A percentile compares a stretch with the other conserved stretches of the same genome.
Conservation (phyloP, 2,329 filamentous ascomycete species). For the Hortaea werneckii region DNA sequence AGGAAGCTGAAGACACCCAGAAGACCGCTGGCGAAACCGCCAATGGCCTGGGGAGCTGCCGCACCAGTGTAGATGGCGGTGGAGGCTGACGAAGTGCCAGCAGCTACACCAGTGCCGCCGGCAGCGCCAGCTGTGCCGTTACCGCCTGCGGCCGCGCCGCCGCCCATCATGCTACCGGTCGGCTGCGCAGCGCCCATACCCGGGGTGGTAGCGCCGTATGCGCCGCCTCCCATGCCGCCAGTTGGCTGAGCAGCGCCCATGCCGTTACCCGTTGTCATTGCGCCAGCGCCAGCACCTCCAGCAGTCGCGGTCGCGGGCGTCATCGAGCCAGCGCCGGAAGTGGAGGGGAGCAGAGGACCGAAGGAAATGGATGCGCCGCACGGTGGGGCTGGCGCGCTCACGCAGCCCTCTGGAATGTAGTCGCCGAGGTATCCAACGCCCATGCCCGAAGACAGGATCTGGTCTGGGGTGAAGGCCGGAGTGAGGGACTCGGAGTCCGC, state of each 20-base stretch:
- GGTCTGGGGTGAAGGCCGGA: slow-evolving; percentile 2
- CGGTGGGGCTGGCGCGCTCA: neutral
- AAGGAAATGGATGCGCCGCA: neutral
- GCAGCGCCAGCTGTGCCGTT: neutral
- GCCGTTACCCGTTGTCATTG: neutral
- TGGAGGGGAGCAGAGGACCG: neutral
- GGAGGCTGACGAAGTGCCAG: neutral
- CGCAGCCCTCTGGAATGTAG: slow-evolving; percentile 1
- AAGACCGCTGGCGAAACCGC: neutral
- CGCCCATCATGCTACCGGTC: neutral
- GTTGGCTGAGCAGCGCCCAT: neutral
- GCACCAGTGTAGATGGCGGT: neutral
- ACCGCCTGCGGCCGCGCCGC: neutral
- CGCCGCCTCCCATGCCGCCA: neutral
- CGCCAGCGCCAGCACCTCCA: neutral
- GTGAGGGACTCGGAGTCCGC: slow-evolving; percentile 1
- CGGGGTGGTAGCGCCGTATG: no score
- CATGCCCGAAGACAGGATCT: neutral
- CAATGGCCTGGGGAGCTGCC: neutral
- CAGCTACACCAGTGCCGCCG: neutral
- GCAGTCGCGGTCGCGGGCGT: neutral
- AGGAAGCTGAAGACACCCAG: neutral
- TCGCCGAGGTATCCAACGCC: slow-evolving; percentile 2
- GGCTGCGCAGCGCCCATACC: no score
- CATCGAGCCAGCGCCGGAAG: neutral